These are phyloP conservation scores for Balamuthia mandrillaris DNA, from an alignment of 208 protist species.

Conservation along the genomic window DNA sequence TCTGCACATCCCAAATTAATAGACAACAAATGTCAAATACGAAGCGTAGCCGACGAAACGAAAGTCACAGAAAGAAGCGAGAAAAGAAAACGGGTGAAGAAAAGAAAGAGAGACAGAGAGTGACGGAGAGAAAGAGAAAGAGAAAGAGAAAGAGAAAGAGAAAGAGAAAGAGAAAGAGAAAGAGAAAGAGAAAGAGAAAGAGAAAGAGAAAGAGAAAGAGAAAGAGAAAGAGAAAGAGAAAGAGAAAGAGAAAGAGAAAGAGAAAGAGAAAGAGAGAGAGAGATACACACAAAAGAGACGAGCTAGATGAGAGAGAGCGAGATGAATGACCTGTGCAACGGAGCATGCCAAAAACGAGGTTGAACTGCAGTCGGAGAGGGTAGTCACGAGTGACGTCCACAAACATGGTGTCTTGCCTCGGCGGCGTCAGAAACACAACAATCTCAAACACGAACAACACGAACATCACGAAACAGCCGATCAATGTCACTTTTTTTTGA, in stretches of 20 bases:
- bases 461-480: no score
- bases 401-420: not conserved
- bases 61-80: no score
- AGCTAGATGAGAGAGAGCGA: not conserved
- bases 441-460: no score
- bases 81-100: no score
- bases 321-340: not conserved
- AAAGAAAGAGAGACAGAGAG: no score
- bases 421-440: not conserved
- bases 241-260: not conserved
- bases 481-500: no score
- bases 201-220: not conserved
- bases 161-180: no score
- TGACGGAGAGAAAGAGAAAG: no score
- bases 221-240: not conserved
- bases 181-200: not conserved
- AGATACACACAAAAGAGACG: not conserved
- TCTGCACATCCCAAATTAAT: no score
- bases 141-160: no score
- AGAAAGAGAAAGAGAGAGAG: not conserved
- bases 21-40: no score
- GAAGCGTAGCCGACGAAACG: no score
- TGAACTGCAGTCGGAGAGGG: not conserved
- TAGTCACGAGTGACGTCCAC: not conserved
- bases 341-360: not conserved